A percentile compares a stretch with the other conserved stretches of the same genome.
Conservation (phyloP, 2,329 filamentous ascomycete genomes). For the Epichloe elymi region DNA sequence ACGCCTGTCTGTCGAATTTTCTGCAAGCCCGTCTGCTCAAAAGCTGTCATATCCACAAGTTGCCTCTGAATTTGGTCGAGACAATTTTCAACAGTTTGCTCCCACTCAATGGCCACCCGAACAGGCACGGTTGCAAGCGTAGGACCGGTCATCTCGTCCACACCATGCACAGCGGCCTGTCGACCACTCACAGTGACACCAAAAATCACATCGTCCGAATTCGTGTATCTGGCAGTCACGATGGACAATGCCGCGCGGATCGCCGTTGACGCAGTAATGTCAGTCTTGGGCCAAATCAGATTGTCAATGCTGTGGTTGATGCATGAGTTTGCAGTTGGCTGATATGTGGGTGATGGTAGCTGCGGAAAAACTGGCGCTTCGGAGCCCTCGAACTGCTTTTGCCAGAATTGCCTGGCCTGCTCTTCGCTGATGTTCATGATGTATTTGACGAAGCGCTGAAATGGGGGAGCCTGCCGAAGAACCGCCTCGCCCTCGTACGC, state of each 20-base stretch:
- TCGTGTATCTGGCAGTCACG: conserved; percentile 23
- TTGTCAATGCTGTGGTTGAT: background rate
- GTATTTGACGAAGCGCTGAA: conserved; percentile 31
- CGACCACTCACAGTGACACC: conserved; percentile 15
- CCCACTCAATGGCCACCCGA: conserved; percentile 7
- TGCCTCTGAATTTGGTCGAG: conserved; percentile 11
- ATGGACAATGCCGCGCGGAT: conserved; percentile 18
- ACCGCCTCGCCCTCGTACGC: conserved; percentile 19
- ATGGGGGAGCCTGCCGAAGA: conserved; percentile 11
- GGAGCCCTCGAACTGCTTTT: conserved; percentile 5
- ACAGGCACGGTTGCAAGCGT: conserved; percentile 16
- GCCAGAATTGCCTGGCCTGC: conserved; percentile 27
- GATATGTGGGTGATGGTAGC: background rate
- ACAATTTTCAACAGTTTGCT: conserved; percentile 4
- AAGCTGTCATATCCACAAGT: conserved; percentile 12
- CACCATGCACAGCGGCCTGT: conserved; percentile 12
- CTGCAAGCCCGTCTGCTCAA: conserved; percentile 16
- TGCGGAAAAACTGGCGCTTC: background rate
- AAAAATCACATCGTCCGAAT: conserved; percentile 18
- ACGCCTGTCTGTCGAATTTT: conserved; percentile 12
- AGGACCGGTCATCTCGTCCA: conserved; percentile 16
- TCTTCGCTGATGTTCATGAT: conserved; percentile 20
- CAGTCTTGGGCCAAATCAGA: conserved; percentile 4
- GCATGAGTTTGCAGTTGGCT: conserved; percentile 1
- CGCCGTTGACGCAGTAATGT: conserved; percentile 11